phyloP scores from a whole-genome alignment of 768 basidiomycete species.

The Coprinopsis marcescibilis region DNA sequence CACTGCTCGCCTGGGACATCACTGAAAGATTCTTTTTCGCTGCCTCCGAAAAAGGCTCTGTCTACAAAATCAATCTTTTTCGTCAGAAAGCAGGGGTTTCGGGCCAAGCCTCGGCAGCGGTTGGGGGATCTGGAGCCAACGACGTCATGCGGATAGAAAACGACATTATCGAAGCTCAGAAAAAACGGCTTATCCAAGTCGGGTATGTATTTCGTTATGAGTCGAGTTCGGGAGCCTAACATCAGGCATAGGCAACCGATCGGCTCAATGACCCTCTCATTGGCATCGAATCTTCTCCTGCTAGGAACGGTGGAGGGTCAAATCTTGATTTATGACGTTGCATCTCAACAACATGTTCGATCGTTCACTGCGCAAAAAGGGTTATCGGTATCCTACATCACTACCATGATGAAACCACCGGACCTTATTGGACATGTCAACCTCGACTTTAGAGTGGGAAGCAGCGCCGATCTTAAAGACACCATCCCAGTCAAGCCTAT shows the following conservation, averaged over 20 bases:
- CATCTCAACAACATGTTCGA: conserved; percentile 86
- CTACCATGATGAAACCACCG: conserved; percentile 77
- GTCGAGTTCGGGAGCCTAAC: neutral
- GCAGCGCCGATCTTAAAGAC: conserved; percentile 42
- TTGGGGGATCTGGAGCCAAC: conserved; percentile 67
- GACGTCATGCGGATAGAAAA: conserved; percentile 69
- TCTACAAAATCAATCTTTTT: conserved; percentile 79
- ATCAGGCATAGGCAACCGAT: conserved; percentile 54
- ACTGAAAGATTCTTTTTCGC: conserved; percentile 89
- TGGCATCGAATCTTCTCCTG: conserved; percentile 74
- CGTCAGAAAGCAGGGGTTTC: conserved; percentile 52
- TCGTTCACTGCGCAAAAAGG: conserved; percentile 71
- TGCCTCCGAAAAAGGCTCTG: conserved; percentile 65
- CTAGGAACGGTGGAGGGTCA: conserved; percentile 71
- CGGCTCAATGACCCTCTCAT: conserved; percentile 67
- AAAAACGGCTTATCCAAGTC: conserved; percentile 62
- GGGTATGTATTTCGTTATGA: conserved; percentile 39
- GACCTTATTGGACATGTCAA: conserved; percentile 82
- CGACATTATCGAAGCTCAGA: conserved; percentile 41
- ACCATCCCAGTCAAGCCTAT: conserved; percentile 62
- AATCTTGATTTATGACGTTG: conserved; percentile 79
- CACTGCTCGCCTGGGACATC: conserved; percentile 69
- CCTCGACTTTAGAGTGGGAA: conserved; percentile 40
- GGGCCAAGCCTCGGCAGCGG: conserved; percentile 52
- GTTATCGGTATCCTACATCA: conserved; percentile 62